Evolutionary conservation across 2,329 filamentous ascomycete species (phyloP).

Genomic region (Penicillium sclerotiorum): DNA sequence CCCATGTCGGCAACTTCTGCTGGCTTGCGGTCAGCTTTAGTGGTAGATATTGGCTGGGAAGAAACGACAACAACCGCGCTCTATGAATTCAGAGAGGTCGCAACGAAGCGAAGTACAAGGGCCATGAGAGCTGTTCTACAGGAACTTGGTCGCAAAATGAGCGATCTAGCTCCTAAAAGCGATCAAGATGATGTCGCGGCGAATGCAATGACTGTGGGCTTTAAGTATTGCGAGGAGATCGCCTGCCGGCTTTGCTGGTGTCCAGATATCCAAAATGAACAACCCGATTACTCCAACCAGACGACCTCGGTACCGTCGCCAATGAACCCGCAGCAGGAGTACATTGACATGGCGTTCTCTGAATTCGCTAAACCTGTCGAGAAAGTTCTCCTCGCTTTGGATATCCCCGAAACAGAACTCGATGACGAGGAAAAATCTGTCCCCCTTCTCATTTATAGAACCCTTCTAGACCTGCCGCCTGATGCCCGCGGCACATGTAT

Average conservation of each 20-base stretch:
- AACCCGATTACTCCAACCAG: constrained; percentile 23
- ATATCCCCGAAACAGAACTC: constrained; percentile 58
- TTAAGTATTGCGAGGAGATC: constrained; percentile 82
- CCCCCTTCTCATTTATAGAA: constrained; percentile 73
- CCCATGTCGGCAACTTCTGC: constrained; percentile 75
- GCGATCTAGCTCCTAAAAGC: constrained; percentile 22
- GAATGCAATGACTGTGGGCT: constrained; percentile 56
- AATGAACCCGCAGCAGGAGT: constrained; percentile 42
- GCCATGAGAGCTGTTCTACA: constrained; percentile 73
- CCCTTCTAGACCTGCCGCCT: constrained; percentile 73
- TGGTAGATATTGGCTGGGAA: constrained; percentile 90
- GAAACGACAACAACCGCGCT: constrained; percentile 85
- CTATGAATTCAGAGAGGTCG: constrained; percentile 86
- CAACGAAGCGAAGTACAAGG: constrained; percentile 69
- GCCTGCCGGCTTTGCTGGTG: constrained; percentile 79
- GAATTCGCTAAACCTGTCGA: constrained; percentile 75
- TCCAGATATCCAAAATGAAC: constrained; percentile 21
- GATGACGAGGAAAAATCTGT: constrained; percentile 88
- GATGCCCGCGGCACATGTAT: constrained; percentile 86
- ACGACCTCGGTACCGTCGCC: constrained; percentile 51
- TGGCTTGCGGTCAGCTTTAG: constrained; percentile 79
- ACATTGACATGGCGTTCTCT: constrained; percentile 67
- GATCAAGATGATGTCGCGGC: constrained; percentile 35
- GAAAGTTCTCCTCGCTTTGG: constrained; percentile 68
- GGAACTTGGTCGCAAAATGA: constrained; percentile 59